phyloP scores from a whole-genome alignment of 805 yeast species.

The Wickerhamiella azyma region DNA sequence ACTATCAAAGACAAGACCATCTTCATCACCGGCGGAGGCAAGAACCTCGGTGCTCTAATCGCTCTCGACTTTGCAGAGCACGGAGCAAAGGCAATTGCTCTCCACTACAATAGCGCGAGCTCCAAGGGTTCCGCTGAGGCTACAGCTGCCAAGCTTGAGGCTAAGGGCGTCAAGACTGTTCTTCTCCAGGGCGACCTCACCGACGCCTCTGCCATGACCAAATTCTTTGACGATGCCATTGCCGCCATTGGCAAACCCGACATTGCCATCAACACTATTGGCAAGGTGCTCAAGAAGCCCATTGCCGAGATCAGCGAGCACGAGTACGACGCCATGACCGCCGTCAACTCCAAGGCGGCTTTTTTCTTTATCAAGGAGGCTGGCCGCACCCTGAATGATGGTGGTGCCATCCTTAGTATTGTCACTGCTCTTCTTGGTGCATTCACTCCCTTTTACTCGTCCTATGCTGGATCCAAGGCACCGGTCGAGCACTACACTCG shows the following conservation, averaged over 20 bases:
- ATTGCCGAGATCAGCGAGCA: conserved; percentile 37
- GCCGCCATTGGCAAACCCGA: conserved; percentile 38
- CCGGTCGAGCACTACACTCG: conserved; percentile 56
- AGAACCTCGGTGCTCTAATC: conserved; percentile 44
- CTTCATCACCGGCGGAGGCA: conserved; percentile 47
- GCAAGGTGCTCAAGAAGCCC: conserved; percentile 52
- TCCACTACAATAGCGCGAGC: conserved; percentile 40
- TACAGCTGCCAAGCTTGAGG: conserved; percentile 28
- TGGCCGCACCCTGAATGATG: conserved; percentile 35
- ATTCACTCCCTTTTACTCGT: conserved; percentile 46
- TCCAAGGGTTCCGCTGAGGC: conserved; percentile 28
- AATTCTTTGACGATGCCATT: conserved; percentile 35
- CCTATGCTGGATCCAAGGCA: conserved; percentile 65
- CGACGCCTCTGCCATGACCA: conserved; percentile 30
- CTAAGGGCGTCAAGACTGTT: conserved; percentile 30
- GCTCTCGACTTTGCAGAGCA: conserved; percentile 40
- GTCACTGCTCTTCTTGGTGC: conserved; percentile 58
- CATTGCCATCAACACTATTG: conserved; percentile 55
- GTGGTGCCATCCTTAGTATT: conserved; percentile 41
- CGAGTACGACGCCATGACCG: conserved; percentile 43
- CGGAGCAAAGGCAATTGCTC: conserved; percentile 37
- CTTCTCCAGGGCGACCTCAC: conserved; percentile 33
- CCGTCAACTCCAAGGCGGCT: conserved; percentile 44
- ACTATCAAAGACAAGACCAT: conserved; percentile 34
- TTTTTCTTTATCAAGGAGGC: conserved; percentile 49